These are phyloP conservation scores for Monilinia fructicola DNA, from an alignment of 2,329 filamentous ascomycete species.

Conservation along the genomic window DNA sequence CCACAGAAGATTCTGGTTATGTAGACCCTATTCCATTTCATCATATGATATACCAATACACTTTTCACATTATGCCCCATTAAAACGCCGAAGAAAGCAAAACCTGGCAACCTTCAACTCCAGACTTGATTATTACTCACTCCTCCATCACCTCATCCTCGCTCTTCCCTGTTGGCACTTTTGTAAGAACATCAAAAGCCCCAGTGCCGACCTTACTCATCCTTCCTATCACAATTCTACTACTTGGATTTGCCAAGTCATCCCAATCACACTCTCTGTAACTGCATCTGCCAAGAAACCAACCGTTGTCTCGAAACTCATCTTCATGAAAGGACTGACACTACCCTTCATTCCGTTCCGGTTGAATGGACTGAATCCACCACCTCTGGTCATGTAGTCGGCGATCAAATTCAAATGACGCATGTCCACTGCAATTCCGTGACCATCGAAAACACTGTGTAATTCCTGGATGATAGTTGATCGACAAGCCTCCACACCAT, in stretches of 20 bases:
- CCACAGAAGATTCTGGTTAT: not conserved
- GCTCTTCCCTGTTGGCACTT: conserved; percentile 42
- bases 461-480: conserved; percentile 85
- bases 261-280: conserved; percentile 86
- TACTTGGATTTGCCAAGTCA: conserved; percentile 79
- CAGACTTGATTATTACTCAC: conserved; percentile 16
- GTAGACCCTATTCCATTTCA: conserved; percentile 20
- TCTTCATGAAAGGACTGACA: conserved; percentile 92
- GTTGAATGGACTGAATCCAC: conserved; percentile 88
- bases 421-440: conserved; percentile 89
- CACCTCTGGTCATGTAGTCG: conserved; percentile 95
- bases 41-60: conserved; percentile 22
- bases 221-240: conserved; percentile 83
- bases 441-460: conserved; percentile 78
- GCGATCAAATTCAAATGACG: conserved; percentile 94
- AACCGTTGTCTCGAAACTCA: conserved; percentile 98
- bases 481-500: conserved; percentile 92
- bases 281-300: conserved; percentile 92
- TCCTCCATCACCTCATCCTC: conserved; percentile 23
- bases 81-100: conserved; percentile 16
- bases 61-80: conserved; percentile 18
- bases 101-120: conserved; percentile 16
- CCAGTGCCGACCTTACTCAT: conserved; percentile 85
- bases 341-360: conserved; percentile 83
- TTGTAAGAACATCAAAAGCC: conserved; percentile 80